Evolutionary conservation across 139 green algal genomes (phyloP), one percentile per base, ranked within the genome.

Genomic region (Micractinium sp.): DNA sequence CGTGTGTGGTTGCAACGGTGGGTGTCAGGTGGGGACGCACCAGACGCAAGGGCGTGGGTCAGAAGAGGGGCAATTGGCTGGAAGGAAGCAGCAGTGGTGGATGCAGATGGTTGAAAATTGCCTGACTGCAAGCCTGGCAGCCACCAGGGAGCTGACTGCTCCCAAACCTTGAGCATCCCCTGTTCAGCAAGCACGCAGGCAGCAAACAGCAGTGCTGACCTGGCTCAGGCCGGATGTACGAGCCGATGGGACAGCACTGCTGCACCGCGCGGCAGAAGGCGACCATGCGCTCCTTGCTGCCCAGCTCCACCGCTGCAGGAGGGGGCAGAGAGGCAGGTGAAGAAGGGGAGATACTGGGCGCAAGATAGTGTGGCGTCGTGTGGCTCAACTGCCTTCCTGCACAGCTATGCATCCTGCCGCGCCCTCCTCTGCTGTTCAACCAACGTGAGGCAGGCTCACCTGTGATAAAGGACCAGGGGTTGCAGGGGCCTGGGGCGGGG

Each of bases 231-330:
- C 78, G 77, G 56, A 99, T 94, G 91, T 99, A 99, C 3, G 95
- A 96, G 3, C 96, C 96, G 2, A 99, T 94, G n/a, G 97, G 97
- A 38, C 90, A 97, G 77, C 92, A 89, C 29, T 74, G 76, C 93
- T 99, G 97, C 29, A 99, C 94, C 29, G 95, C 95, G 19, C 91
- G 80, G 90, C 96, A 98, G 91, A 99, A 99, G 19, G 96, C 94
- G 0, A 93, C 85, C 95, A 99, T 98, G 63, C 78, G 75, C 12
- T 94, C 92, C 3, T 71, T 86, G 76, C 67, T 94, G 80, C 95
- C 93, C 74, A 99, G 89, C 86, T 97, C 86, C 60, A 99, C 93
- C 0, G 97, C 94, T 33, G 98, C 83, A 69, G 35, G 78, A 19
- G 14, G 78, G 39, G 20, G 56, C 9, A 67, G n/a, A 29, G 56